Evolutionary conservation across 169 alveolate species (phyloP).

Genomic region (Amoebophrya sp.): DNA sequence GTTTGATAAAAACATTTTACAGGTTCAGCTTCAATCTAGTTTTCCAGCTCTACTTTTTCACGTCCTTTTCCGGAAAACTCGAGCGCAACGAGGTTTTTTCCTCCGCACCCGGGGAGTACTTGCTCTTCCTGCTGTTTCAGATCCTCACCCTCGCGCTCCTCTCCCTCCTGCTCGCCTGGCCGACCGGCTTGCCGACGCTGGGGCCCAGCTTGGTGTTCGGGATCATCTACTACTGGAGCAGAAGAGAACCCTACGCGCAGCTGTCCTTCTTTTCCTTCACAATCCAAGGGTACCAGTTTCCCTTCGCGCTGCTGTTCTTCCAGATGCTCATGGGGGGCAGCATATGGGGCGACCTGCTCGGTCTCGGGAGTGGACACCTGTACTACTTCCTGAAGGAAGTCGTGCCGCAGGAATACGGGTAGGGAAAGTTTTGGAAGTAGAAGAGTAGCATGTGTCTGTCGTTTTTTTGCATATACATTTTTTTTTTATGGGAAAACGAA

Average conservation of each 20-base stretch:
- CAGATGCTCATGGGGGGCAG: conserved; percentile 51
- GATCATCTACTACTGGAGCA: conserved; percentile 54
- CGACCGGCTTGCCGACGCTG: conserved; percentile 45
- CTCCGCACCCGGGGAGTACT: background rate
- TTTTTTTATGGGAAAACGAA: no score
- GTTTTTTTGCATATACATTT: no score
- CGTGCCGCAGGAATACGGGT: conserved; percentile 40
- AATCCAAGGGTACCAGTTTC: conserved; percentile 55
- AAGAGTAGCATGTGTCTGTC: background rate
- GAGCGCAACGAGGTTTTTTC: background rate
- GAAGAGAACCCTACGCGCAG: conserved; percentile 50
- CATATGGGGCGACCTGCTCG: conserved; percentile 44
- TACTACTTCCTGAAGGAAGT: conserved; percentile 50
- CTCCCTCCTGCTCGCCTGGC: background rate
- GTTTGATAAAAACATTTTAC: background rate
- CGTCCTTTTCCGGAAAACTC: background rate
- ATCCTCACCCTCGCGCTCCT: background rate
- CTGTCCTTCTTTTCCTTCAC: conserved; percentile 44
- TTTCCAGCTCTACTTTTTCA: conserved; percentile 17
- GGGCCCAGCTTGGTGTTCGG: conserved; percentile 48
- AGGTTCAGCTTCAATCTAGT: background rate
- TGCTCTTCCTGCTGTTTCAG: background rate
- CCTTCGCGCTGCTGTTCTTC: conserved; percentile 46
- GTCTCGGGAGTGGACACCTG: conserved; percentile 45
- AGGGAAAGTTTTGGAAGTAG: background rate